phyloP scores from a whole-genome alignment of 257 asterid genomes.

The Striga asiatica region DNA sequence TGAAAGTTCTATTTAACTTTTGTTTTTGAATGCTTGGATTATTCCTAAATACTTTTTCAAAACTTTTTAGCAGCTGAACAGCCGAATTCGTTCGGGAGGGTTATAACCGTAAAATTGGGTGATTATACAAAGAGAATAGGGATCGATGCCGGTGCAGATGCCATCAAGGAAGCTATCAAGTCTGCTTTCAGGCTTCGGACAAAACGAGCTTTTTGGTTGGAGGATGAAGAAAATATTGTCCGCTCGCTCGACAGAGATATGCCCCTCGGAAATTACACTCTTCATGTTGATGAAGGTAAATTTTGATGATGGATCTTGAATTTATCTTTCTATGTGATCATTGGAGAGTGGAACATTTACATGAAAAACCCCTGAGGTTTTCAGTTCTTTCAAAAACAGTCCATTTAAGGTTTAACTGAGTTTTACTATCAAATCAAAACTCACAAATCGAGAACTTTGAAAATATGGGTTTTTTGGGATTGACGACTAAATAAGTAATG shows the following conservation, averaged over 20 bases:
- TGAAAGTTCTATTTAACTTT: too few relatives aligned
- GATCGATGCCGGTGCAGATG: slow-evolving; percentile 64
- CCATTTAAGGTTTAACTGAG: not conserved
- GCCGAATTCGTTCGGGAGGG: slow-evolving; percentile 58
- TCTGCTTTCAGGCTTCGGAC: slow-evolving; percentile 74
- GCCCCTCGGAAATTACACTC: slow-evolving; percentile 83
- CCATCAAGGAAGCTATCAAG: slow-evolving; percentile 74
- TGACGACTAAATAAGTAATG: too few relatives aligned
- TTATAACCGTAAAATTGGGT: slow-evolving; percentile 66
- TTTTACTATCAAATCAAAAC: too few relatives aligned
- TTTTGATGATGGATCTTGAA: not conserved
- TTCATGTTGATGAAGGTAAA: slow-evolving; percentile 85
- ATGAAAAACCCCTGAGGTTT: not conserved
- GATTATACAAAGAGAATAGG: slow-evolving; percentile 67
- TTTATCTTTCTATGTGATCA: not conserved
- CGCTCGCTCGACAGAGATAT: slow-evolving; percentile 79
- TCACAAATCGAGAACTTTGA: too few relatives aligned
- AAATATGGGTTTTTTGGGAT: too few relatives aligned
- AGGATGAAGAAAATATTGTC: slow-evolving; percentile 70
- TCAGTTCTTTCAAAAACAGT: too few relatives aligned
- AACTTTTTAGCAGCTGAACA: slow-evolving; percentile 47
- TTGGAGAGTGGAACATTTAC: too few relatives aligned
- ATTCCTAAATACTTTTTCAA: not conserved
- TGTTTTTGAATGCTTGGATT: too few relatives aligned
- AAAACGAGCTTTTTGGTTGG: slow-evolving; percentile 89